Base-by-base conservation (phyloP, 129 eudicot genomes). In the Escallonia rubra region DNA sequence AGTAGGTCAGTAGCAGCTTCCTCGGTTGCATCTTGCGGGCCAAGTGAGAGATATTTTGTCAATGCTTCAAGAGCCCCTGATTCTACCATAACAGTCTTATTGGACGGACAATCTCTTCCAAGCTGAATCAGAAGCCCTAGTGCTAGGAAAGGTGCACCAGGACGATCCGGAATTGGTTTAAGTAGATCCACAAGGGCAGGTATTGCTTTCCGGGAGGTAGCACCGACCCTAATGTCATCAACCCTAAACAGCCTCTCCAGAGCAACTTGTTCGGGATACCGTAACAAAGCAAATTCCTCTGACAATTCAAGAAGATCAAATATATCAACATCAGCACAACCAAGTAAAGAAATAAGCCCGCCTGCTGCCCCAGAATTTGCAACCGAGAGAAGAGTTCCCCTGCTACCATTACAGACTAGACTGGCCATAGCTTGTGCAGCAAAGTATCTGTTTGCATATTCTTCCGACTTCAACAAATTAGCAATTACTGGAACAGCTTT, bases 371-470 rank as follows among this genome's bases (percentile, higher is more conserved):
- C 99, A 41, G 96, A 93, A 76, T 89, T 93, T 41, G 99, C 95
- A 72, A 93, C 96, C 41, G 99, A 93, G 40, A 93, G 80, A 69
- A 93, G 99, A 47, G 99, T 93, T 46, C 99, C 98, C 71, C 99
- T 70, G 90, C 95, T 89, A 49, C 99, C 99, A 41, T 93, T 86
- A 72, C 99, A 89, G 64, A 93, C 96, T 14, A 93, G 86, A 69
- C 99, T 93, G 66, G 92, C 85, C 40, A 84, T 78, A 41, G 90
- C 92, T 89, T 93, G 96, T 48, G 99, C 99, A 55, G 99, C 96
- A 75, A 93, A 93, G 70, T 93, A 93, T 59, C 96, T 80, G 65
- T 76, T 85, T 72, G 99, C 88, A 2, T 88, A 72, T 54, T 89
- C 96, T 56, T 93, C 99, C 43, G 96, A 86, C 81, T 85, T 89